Conservation (phyloP, 441 rosid genomes). For the Rhodomyrtus psidioides region DNA sequence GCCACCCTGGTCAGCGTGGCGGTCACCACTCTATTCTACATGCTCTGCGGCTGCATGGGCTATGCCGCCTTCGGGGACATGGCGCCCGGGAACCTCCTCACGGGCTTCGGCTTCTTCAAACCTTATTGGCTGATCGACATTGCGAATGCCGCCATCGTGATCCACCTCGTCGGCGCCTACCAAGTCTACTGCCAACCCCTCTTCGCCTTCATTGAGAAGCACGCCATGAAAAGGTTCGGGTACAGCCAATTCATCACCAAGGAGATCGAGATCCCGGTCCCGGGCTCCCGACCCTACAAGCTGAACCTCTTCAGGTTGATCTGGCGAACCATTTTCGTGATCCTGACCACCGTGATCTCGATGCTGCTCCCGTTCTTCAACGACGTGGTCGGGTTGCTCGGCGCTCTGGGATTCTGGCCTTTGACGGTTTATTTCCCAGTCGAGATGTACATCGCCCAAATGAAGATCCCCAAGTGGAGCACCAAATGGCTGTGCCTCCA, state of each 20-base stretch:
- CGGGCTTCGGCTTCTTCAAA: constrained; percentile 10
- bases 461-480: constrained; percentile 15
- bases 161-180: constrained; percentile 14
- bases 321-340: constrained; percentile 13
- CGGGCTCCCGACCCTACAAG: constrained; percentile 1
- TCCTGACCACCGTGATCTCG: constrained; percentile 8
- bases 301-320: constrained; percentile 8
- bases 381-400: constrained; percentile 11
- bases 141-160: constrained; percentile 13
- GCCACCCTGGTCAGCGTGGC: constrained; percentile 4
- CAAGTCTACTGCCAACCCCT: constrained; percentile 14
- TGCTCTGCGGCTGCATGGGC: constrained; percentile 15
- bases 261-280: constrained; percentile 5
- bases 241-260: constrained; percentile 5
- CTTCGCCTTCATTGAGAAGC: constrained; percentile 10
- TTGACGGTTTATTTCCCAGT: constrained; percentile 12
- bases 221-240: neutral
- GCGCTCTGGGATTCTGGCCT: constrained; percentile 18
- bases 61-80: constrained; percentile 12
- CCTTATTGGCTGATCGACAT: constrained; percentile 14
- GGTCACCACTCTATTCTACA: constrained; percentile 12
- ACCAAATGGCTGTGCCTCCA: constrained; percentile 15
- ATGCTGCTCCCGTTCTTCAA: constrained; percentile 16
- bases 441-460: constrained; percentile 12
- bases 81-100: constrained; percentile 9